A percentile compares a stretch with the other conserved stretches of the same genome.
phyloP scores from a whole-genome alignment of 2,329 filamentous ascomycete species.

The Colletotrichum filicis region DNA sequence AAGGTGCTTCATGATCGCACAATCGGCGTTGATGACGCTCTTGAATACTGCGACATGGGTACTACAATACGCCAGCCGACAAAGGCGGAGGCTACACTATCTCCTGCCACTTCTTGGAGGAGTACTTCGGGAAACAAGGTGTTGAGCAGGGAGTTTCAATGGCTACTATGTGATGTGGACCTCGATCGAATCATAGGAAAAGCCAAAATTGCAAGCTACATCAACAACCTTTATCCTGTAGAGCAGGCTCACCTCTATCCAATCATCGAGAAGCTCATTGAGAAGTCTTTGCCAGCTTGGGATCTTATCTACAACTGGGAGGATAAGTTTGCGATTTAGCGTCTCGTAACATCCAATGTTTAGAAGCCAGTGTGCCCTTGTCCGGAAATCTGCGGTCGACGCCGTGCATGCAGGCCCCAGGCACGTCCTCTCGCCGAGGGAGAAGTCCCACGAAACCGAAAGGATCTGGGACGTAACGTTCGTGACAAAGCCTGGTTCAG shows the following conservation, averaged over 20 bases:
- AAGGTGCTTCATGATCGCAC: constrained; percentile 43
- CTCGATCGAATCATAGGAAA: constrained; percentile 43
- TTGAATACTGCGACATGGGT: constrained; percentile 48
- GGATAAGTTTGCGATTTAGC: no score
- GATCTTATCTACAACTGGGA: constrained; percentile 49
- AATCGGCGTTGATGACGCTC: constrained; percentile 49
- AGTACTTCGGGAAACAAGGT: not conserved
- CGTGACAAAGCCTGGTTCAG: no score
- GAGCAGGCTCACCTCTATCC: constrained; percentile 51
- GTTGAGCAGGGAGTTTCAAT: constrained; percentile 47
- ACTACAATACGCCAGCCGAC: constrained; percentile 38
- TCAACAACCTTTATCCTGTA: constrained; percentile 64
- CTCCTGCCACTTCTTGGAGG: not conserved
- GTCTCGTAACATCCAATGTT: no score
- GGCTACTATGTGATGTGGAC: constrained; percentile 62
- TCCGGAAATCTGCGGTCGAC: no score
- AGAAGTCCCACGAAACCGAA: no score
- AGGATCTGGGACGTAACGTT: no score
- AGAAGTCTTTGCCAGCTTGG: constrained; percentile 57
- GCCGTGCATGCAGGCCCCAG: no score
- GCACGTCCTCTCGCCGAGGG: no score
- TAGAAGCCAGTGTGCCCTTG: no score
- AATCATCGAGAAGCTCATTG: constrained; percentile 53
- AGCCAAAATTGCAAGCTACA: constrained; percentile 59
- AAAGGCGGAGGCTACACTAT: no score